Conservation (phyloP, 768 basidiomycete species). For the Trametes coccinea region DNA sequence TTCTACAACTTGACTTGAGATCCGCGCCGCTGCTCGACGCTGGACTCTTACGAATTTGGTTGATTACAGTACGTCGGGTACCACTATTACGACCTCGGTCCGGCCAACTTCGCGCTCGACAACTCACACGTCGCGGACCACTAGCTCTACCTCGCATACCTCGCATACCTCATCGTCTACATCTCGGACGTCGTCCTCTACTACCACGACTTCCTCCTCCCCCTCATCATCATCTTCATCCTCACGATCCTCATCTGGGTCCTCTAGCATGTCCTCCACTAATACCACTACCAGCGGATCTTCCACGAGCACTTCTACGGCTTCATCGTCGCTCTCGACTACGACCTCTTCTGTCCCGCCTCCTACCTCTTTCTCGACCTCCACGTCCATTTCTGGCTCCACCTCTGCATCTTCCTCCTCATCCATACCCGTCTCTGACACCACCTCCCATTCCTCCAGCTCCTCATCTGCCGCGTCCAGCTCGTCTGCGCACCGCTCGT, state of each 20-base stretch:
- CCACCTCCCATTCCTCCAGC: neutral
- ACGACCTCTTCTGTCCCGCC: neutral
- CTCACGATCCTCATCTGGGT: neutral
- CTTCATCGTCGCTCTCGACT: neutral
- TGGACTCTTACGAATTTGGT: conserved; percentile 7
- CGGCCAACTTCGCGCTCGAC: neutral
- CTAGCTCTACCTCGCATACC: neutral
- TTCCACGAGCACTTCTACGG: neutral
- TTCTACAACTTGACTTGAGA: neutral
- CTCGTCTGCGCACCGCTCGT: neutral
- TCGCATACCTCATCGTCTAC: neutral
- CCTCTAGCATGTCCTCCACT: conserved; percentile 1
- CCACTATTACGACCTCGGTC: neutral
- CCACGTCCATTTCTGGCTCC: neutral
- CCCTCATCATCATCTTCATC: neutral
- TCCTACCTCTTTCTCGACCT: neutral
- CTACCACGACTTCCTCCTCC: neutral
- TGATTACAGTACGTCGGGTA: neutral
- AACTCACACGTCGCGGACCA: neutral
- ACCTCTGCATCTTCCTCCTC: neutral
- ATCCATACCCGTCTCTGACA: neutral
- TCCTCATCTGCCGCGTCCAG: neutral
- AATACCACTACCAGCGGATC: neutral
- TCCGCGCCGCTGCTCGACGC: conserved; percentile 6
- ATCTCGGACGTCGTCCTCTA: neutral